Base-by-base conservation (phyloP, 306 rosid species). In the Rosa multiflora region DNA sequence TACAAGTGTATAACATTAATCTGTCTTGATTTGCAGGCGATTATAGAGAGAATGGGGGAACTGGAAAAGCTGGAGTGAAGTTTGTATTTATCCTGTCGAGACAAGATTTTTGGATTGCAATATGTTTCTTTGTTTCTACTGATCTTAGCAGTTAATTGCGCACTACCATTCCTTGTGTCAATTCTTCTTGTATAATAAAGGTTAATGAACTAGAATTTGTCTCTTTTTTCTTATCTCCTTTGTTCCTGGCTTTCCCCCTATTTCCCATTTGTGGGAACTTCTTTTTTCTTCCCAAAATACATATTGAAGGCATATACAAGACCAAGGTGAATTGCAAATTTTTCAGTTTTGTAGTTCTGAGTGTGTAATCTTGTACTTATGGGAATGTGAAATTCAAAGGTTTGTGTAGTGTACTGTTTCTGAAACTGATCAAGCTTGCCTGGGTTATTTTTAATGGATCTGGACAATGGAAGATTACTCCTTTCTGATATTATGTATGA, bases 1-100 rank as follows among this genome's bases (percentile, higher is more conserved):
- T 4, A 43, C 53, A 12, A 51, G 26, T 43, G 72, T 40, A 23
- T 58, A 21, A 44, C 72, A 47, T 5, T 1, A 32, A 37, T 70
- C 78, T 11, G 14, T 23, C 26, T 52, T 18, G 46, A 44, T 21
- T 70, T 68, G 83, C 89, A 88, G 91, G 91, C 89, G 0, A 86
- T 88, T 17, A 88, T 88, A 70, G 91, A 88, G 74, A 86, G 91
- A 84, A 88, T 88, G 91, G 91, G 89, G n/a, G 89, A 88, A 72
- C 89, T 88, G 76, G 91, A 88, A 82, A 88, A 86, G 78, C 79
- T 88, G 70, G 91, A 88, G 81, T 88, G 86, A 88, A 71, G 68
- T 29, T n/a, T 40, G 11, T 67, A 61, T n/a, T 10, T 29, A 8
- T 48, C 64, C 70, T 52, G 10, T 40, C 58, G 40, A 20, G 77